phyloP scores from a whole-genome alignment of 768 basidiomycete genomes.

The Phylloporus scabripes region DNA sequence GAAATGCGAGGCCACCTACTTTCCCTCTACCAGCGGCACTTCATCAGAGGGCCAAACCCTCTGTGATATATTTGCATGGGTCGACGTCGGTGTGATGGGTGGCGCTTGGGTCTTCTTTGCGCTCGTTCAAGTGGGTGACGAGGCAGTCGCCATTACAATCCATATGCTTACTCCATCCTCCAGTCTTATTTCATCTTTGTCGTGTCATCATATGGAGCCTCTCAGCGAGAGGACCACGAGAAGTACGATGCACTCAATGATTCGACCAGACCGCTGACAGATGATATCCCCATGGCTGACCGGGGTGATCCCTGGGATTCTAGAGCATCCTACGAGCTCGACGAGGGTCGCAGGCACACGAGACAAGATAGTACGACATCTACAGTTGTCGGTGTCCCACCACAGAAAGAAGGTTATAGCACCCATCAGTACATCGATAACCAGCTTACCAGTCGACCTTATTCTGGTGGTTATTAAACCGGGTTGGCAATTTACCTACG shows the following conservation, averaged over 20 bases:
- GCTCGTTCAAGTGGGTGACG: slow-evolving; percentile 60
- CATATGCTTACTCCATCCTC: background rate
- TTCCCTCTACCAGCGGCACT: slow-evolving; percentile 34
- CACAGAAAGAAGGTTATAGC: slow-evolving; percentile 38
- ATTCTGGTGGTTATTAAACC: slow-evolving; percentile 42
- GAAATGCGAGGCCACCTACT: slow-evolving; percentile 60
- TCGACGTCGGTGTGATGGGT: slow-evolving; percentile 86
- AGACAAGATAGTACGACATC: slow-evolving; percentile 56
- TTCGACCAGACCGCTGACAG: slow-evolving; percentile 44
- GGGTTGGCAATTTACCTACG: background rate
- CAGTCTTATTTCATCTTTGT: slow-evolving; percentile 49
- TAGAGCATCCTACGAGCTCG: slow-evolving; percentile 43
- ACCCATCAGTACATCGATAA: slow-evolving; percentile 23
- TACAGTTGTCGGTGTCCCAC: slow-evolving; percentile 48
- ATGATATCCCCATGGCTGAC: slow-evolving; percentile 59
- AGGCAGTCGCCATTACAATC: background rate
- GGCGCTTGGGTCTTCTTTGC: slow-evolving; percentile 79
- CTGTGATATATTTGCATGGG: slow-evolving; percentile 90
- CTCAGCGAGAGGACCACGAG: slow-evolving; percentile 75
- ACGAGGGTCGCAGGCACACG: slow-evolving; percentile 39
- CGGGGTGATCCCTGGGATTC: slow-evolving; percentile 70
- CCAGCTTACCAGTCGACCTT: slow-evolving; percentile 30
- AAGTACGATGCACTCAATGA: slow-evolving; percentile 74
- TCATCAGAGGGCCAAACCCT: slow-evolving; percentile 58
- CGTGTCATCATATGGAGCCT: slow-evolving; percentile 58